phyloP scores from a whole-genome alignment of 495 filamentous ascomycete genomes.

The Pseudevernia furfuracea region DNA sequence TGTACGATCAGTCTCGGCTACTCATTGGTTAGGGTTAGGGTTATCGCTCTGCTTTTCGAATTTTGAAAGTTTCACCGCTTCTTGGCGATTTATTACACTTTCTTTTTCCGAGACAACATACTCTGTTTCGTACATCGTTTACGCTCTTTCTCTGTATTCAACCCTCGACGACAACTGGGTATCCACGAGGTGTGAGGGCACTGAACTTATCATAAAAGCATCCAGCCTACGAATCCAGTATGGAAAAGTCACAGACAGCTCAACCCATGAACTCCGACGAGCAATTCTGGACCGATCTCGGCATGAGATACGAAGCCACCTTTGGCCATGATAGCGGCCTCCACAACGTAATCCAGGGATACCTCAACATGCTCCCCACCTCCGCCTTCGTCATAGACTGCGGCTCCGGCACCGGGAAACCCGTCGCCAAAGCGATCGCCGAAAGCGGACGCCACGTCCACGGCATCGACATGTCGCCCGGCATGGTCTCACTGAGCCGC shows the following conservation, averaged over 20 bases:
- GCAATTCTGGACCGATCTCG: constrained; percentile 47
- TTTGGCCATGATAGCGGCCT: constrained; percentile 29
- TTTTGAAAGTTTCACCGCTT: too few species aligned
- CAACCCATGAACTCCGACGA: background rate
- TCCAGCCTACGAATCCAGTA: background rate
- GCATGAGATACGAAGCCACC: constrained; percentile 27
- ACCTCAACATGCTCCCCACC: constrained; percentile 20
- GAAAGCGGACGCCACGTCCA: constrained; percentile 30
- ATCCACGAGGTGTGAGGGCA: too few species aligned
- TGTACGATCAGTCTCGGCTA: too few species aligned
- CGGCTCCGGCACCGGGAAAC: constrained; percentile 45
- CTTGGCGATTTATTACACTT: too few species aligned
- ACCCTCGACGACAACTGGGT: too few species aligned
- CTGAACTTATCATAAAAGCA: too few species aligned
- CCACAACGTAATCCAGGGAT: constrained; percentile 14
- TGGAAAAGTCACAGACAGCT: background rate
- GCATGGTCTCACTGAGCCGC: constrained; percentile 32
- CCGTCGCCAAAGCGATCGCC: constrained; percentile 31
- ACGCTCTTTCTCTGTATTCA: too few species aligned
- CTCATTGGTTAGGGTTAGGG: too few species aligned
- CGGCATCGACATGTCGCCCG: constrained; percentile 33
- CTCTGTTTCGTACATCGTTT: too few species aligned
- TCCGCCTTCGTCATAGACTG: constrained; percentile 30
- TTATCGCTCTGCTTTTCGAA: too few species aligned
- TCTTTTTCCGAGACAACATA: too few species aligned